Evolutionary conservation across 2,329 filamentous ascomycete species (phyloP).

Genomic region (Periconia sp.): DNA sequence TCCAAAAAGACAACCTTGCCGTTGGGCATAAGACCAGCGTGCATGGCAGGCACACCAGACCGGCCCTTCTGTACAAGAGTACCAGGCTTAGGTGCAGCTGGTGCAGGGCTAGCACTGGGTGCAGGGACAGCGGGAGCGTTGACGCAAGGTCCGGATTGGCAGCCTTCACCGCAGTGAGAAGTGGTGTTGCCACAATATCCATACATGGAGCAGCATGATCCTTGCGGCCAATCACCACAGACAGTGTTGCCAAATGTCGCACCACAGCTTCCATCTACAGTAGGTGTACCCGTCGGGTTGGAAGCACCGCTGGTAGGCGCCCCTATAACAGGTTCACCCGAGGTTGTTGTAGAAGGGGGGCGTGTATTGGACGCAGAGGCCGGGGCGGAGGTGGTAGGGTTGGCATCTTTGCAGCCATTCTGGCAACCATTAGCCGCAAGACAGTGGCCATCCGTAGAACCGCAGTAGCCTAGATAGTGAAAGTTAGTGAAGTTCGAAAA

Average conservation of each 20-base stretch:
- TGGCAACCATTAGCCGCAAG: constrained; percentile 42
- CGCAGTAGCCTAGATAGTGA: constrained; percentile 35
- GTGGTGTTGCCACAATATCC: constrained; percentile 56
- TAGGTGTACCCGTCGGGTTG: constrained; percentile 30
- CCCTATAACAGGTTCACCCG: constrained; percentile 42
- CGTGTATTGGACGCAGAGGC: constrained; percentile 20
- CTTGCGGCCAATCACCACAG: constrained; percentile 56
- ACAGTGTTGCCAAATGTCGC: constrained; percentile 51
- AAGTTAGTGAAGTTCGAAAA: background rate
- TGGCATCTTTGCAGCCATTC: constrained; percentile 39
- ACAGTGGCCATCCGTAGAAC: constrained; percentile 41
- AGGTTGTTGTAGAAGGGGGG: constrained; percentile 34
- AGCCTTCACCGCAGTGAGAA: constrained; percentile 59
- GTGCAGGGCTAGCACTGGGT: constrained; percentile 50
- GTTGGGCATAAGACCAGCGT: constrained; percentile 61
- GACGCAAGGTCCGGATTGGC: constrained; percentile 55
- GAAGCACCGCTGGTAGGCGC: constrained; percentile 26
- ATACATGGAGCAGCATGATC: constrained; percentile 60
- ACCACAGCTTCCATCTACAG: constrained; percentile 59
- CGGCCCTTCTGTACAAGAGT: constrained; percentile 54
- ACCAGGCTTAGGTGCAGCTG: constrained; percentile 49
- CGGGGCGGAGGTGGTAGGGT: constrained; percentile 7
- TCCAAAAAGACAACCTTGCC: constrained; percentile 63
- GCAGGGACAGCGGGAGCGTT: constrained; percentile 43
- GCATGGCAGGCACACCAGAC: constrained; percentile 66